These are phyloP conservation scores for Takashimella tepidaria DNA, from an alignment of 1,284 basidiomycete species.

Conservation along the genomic window DNA sequence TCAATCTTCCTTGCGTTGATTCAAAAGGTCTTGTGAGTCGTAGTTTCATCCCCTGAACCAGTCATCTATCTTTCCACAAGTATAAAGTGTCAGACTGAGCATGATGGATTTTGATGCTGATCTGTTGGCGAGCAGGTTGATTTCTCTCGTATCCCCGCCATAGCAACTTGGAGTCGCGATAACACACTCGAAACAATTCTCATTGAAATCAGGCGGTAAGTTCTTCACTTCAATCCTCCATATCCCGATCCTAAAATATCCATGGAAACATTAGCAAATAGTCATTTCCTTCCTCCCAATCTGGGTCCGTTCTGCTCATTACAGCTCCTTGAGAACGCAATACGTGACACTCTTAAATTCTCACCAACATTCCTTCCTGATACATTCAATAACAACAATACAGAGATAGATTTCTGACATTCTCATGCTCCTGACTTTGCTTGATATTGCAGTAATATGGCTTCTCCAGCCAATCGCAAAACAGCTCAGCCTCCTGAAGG, in stretches of 20 bases:
- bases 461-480: slow-evolving; percentile 82
- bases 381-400: no score
- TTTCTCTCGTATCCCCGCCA: slow-evolving; percentile 60
- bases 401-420: no score
- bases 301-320: no score
- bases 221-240: slow-evolving; percentile 18
- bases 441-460: slow-evolving; percentile 94
- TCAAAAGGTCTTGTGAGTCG: slow-evolving; percentile 57
- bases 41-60: no score
- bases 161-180: slow-evolving; percentile 67
- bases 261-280: no score
- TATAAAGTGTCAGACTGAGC: no score
- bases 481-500: slow-evolving; percentile 92
- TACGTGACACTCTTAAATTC: slow-evolving; percentile 59
- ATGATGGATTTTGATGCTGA: no score
- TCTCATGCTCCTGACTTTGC: no score
- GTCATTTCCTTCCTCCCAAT: no score
- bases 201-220: slow-evolving; percentile 83
- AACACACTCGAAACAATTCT: slow-evolving; percentile 79
- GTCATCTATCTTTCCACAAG: no score
- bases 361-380: slow-evolving; percentile 36
- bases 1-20: slow-evolving; percentile 93
- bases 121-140: slow-evolving; percentile 59
- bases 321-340: slow-evolving; percentile 83
- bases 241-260: no score